Evolutionary conservation across 345 rosid species (phyloP), one percentile per base, ranked within the genome.

Genomic region (Rhodomyrtus tomentosa): DNA sequence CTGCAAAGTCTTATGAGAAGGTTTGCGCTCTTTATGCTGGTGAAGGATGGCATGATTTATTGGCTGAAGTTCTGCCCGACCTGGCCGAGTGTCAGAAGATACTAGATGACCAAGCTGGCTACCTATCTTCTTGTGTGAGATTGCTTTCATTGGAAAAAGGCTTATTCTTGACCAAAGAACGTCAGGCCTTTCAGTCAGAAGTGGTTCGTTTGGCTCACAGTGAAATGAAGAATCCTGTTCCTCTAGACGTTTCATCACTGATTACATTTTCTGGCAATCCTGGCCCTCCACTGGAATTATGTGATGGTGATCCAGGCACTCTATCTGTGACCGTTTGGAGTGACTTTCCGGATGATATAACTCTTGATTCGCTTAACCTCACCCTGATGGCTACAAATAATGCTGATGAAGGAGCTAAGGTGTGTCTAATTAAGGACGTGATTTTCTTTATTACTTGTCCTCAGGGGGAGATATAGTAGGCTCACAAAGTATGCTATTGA

Each of bases 1-100:
- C 99, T 87, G 98, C 98, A 86, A 97, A 95, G 90, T 95, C 94
- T 55, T 97, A 95, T 89, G 98, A 97, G 92, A 97, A 97, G 89
- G 98, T 97, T 81, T 95, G 98, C 82, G 99, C 98, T 55, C 94
- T 95, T 58, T 97, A 97, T 88, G 91, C 98, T 9, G 99, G 98
- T 56, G 99, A 95, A 94, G 93, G 98, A 86, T 97, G 99, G 99
- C 98, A 95, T 89, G 98, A 93, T 86, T 89, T 97, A 89, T 88
- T 97, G 91, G 98, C 98, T 85, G 98, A 97, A 82, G 94, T 97
- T 86, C 91, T 97, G 81, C 99, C 99, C 25, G 93, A 93, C 91
- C 90, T 97, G 88, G 98, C 98, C 6, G 96, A 95, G 91, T 97
- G 98, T 88, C 99, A 97, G 90, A 97, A 95, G 89, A 92, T 90